Percentiles rank a stretch among this genome's conserved stretches.
These are phyloP conservation scores for Emergomyces orientalis DNA, from an alignment of 2,329 filamentous ascomycete species.

Conservation along the genomic window DNA sequence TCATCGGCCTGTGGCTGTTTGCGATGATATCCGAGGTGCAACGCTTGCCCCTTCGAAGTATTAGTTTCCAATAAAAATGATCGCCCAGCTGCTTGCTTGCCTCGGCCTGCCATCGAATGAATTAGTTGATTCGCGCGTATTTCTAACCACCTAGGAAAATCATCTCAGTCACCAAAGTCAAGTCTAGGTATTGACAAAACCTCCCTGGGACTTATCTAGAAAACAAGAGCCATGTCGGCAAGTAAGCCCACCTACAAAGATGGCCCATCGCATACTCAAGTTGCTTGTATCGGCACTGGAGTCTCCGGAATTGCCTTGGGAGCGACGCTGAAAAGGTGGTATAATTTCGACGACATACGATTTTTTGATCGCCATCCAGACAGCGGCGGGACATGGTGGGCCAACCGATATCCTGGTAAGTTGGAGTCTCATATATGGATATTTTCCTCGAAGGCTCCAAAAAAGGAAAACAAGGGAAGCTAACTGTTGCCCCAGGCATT, in stretches of 20 bases:
- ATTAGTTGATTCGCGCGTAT: not conserved
- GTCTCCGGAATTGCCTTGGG: constrained; percentile 53
- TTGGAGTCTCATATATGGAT: not conserved
- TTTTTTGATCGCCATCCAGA: constrained; percentile 50
- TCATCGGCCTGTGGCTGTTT: too few species aligned
- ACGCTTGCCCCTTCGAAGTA: too few species aligned
- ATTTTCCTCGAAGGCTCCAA: not conserved
- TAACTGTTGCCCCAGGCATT: constrained; percentile 34
- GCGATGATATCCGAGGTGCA: not conserved
- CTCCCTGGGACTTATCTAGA: not conserved
- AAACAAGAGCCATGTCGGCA: not conserved
- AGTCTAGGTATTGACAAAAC: not conserved
- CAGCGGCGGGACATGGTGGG: constrained; percentile 54
- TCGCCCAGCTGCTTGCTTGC: not conserved
- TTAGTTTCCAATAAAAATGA: too few species aligned
- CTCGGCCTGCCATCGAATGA: not conserved
- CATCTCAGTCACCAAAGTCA: not conserved
- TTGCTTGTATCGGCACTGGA: constrained; percentile 45
- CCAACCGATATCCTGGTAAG: constrained; percentile 49
- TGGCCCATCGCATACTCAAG: constrained; percentile 19
- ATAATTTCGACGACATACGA: constrained; percentile 48
- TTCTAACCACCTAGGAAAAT: not conserved
- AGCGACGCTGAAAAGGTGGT: constrained; percentile 48
- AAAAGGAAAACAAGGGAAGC: not conserved
- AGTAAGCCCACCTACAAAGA: not conserved